Conservation (phyloP, 345 rosid species). For the Sisymbrium irio region DNA sequence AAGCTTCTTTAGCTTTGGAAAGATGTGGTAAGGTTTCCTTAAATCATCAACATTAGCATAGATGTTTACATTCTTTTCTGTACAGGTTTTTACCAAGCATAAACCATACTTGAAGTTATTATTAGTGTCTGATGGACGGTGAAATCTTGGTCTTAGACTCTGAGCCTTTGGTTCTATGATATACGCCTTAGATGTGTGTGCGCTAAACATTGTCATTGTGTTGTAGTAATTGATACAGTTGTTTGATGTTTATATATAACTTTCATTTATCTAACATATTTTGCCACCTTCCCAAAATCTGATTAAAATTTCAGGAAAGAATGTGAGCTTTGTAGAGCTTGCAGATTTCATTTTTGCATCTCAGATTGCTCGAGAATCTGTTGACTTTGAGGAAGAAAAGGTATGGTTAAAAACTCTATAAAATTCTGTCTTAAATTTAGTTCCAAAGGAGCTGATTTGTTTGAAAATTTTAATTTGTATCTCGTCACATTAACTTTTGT, state of each 20-base stretch:
- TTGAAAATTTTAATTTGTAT: not conserved
- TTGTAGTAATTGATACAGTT: constrained; percentile 5
- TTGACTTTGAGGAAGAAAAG: constrained; percentile 52
- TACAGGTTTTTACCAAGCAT: not conserved
- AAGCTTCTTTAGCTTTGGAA: constrained; percentile 69
- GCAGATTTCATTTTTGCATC: constrained; percentile 85
- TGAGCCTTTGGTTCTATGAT: not conserved
- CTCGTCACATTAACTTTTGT: not conserved
- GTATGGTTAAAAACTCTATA: constrained; percentile 33
- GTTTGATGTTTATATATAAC: not conserved
- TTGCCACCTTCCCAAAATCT: not conserved
- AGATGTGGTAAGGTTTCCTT: constrained; percentile 67
- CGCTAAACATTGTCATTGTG: not conserved
- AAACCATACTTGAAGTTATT: not conserved
- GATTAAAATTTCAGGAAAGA: constrained; percentile 48
- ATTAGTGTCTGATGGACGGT: not conserved
- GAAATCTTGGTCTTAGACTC: not conserved
- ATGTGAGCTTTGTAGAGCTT: constrained; percentile 53
- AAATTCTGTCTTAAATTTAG: not conserved
- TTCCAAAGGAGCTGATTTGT: not conserved
- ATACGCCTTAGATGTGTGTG: not conserved
- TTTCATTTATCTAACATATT: not conserved
- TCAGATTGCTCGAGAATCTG: constrained; percentile 60
- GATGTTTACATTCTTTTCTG: not conserved
- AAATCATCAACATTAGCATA: no score